Conservation (phyloP, 2,329 filamentous ascomycete species). For the Pseudocercospora macadamiae region DNA sequence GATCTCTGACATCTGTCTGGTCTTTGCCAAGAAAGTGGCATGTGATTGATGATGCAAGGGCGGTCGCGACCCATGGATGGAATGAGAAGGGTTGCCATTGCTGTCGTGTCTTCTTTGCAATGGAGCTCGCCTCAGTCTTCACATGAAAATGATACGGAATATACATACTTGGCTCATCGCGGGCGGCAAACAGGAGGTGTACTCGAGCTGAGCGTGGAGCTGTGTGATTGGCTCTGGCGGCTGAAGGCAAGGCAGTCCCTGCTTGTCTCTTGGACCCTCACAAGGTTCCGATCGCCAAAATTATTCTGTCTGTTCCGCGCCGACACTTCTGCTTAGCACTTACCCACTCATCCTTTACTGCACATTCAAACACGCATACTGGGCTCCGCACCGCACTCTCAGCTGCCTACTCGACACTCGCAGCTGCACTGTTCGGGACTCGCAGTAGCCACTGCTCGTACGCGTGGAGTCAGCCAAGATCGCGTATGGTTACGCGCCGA, state of each 20-base stretch:
- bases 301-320: too few relatives aligned
- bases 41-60: conserved; percentile 1
- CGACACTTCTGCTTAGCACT: too few relatives aligned
- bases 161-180: too few relatives aligned
- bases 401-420: too few relatives aligned
- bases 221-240: background rate
- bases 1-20: background rate
- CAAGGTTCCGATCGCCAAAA: too few relatives aligned
- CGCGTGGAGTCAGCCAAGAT: background rate
- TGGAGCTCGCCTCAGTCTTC: background rate
- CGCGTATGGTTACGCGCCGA: background rate
- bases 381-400: too few relatives aligned
- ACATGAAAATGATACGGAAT: background rate
- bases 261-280: too few relatives aligned
- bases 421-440: too few relatives aligned
- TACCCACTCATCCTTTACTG: too few relatives aligned
- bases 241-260: too few relatives aligned
- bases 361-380: too few relatives aligned
- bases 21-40: background rate
- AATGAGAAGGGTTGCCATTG: background rate
- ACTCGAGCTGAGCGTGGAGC: background rate
- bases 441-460: too few relatives aligned
- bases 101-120: background rate
- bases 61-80: background rate
- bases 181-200: background rate